phyloP scores from a whole-genome alignment of 2,329 filamentous ascomycete species.

The Colletotrichum plurivorum region DNA sequence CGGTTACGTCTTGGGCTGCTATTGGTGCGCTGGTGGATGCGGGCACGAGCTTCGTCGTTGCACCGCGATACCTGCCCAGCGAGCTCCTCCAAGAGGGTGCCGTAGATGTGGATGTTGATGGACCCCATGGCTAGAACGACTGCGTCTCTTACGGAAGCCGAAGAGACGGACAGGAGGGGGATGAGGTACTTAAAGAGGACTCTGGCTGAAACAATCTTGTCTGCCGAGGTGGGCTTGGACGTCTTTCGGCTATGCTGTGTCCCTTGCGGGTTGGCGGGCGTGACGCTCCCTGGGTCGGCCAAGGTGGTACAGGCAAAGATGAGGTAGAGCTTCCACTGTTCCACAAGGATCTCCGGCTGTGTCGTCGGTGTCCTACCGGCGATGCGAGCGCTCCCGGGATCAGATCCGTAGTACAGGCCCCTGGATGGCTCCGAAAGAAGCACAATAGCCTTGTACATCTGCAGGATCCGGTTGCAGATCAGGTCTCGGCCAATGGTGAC shows the following conservation, averaged over 20 bases:
- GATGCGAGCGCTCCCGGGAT: conserved; percentile 67
- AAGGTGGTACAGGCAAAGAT: conserved; percentile 98
- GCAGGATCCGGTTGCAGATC: conserved; percentile 90
- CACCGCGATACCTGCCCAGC: conserved; percentile 89
- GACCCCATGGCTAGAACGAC: conserved; percentile 93
- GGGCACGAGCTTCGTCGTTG: conserved; percentile 88
- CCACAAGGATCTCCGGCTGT: conserved; percentile 88
- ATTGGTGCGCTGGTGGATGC: conserved; percentile 87
- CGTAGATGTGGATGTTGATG: conserved; percentile 95
- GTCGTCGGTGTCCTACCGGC: conserved; percentile 73
- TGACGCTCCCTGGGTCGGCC: conserved; percentile 81
- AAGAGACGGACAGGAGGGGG: conserved; percentile 85
- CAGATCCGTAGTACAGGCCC: conserved; percentile 74
- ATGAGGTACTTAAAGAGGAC: conserved; percentile 94
- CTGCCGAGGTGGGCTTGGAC: conserved; percentile 74
- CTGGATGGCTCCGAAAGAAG: conserved; percentile 81
- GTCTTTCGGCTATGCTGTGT: conserved; percentile 89
- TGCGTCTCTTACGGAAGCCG: conserved; percentile 86
- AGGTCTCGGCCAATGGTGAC: conserved; percentile 92
- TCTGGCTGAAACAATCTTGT: conserved; percentile 89
- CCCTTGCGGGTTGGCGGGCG: conserved; percentile 68
- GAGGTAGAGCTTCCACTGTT: conserved; percentile 98
- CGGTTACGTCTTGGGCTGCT: conserved; percentile 87
- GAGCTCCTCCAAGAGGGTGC: conserved; percentile 89
- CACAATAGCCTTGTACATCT: conserved; percentile 91